Conservation (phyloP, 2,329 filamentous ascomycete species). For the Calonectria pteridis region DNA sequence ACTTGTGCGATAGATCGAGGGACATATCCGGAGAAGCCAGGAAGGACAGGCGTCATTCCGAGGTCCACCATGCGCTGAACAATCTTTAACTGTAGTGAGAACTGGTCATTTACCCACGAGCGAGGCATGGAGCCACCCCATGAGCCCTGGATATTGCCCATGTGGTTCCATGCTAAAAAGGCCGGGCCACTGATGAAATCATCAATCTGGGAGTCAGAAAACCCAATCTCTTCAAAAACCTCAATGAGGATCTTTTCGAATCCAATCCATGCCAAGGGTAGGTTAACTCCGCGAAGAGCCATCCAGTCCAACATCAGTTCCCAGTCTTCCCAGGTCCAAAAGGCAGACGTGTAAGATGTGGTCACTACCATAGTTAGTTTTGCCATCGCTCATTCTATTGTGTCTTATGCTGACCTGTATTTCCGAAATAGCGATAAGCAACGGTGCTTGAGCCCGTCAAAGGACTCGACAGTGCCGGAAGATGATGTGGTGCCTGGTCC, state of each 20-base stretch:
- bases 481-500: neutral
- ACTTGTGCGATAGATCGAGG: neutral
- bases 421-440: neutral
- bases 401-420: neutral
- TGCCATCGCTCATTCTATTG: neutral
- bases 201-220: neutral
- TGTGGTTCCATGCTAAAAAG: neutral
- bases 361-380: neutral
- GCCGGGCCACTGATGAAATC: neutral
- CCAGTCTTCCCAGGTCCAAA: constrained; percentile 1
- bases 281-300: neutral
- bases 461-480: neutral
- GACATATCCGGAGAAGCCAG: neutral
- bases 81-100: neutral
- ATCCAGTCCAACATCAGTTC: constrained; percentile 1
- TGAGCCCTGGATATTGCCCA: neutral
- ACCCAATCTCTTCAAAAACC: neutral
- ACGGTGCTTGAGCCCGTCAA: neutral
- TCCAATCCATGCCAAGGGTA: neutral
- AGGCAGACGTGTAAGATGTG: neutral
- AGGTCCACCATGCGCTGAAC: neutral
- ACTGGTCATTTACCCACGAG: neutral
- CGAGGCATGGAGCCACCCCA: neutral
- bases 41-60: neutral
- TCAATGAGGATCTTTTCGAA: neutral